These are phyloP conservation scores for Aspergillus pseudoviridinutans DNA, from an alignment of 2,329 filamentous ascomycete genomes.

Conservation along the genomic window DNA sequence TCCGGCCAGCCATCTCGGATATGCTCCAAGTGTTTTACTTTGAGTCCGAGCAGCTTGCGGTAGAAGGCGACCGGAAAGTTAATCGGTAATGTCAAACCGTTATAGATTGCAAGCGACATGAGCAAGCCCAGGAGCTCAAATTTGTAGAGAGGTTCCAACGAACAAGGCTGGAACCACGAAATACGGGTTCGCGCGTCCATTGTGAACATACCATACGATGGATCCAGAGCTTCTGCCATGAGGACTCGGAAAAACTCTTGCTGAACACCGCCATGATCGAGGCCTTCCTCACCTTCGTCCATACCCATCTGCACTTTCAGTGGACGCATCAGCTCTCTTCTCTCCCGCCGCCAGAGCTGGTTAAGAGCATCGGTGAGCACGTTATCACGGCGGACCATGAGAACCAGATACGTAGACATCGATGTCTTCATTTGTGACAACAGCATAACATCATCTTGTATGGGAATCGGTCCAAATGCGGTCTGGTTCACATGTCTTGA, in stretches of 20 bases:
- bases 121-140: constrained; percentile 85
- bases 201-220: constrained; percentile 72
- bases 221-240: constrained; percentile 73
- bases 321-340: constrained; percentile 75
- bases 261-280: constrained; percentile 92
- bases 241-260: constrained; percentile 92
- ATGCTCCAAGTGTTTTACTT: constrained; percentile 66
- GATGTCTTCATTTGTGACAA: constrained; percentile 62
- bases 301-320: constrained; percentile 85
- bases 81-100: constrained; percentile 84
- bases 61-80: constrained; percentile 86
- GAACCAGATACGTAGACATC: constrained; percentile 66
- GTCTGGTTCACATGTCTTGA: constrained; percentile 45
- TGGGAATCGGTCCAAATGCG: constrained; percentile 38
- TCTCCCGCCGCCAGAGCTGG: constrained; percentile 83
- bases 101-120: constrained; percentile 87
- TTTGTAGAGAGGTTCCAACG: constrained; percentile 79
- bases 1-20: constrained; percentile 86
- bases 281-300: constrained; percentile 77
- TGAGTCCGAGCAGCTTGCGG: constrained; percentile 67
- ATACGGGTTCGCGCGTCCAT: constrained; percentile 71
- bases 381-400: constrained; percentile 64
- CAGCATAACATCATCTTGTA: constrained; percentile 59
- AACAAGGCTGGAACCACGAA: constrained; percentile 83
- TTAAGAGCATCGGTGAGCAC: constrained; percentile 73